A percentile compares a stretch with the other conserved stretches of the same genome.
phyloP scores from a whole-genome alignment of 345 rosid species.

The Nephelium lappaceum region DNA sequence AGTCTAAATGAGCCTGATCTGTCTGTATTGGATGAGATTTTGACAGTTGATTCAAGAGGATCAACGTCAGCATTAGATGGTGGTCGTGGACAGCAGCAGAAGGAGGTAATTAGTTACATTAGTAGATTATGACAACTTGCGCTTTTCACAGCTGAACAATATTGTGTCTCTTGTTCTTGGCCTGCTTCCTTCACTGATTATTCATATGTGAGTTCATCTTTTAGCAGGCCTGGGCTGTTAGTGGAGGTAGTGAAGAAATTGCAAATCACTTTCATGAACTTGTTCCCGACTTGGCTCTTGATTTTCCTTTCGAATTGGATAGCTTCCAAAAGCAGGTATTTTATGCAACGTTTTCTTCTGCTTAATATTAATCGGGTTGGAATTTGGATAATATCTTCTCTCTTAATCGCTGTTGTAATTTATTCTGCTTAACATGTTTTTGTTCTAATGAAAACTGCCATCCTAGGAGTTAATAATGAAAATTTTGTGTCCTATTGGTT shows the following conservation, averaged over 20 bases:
- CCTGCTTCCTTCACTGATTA: not conserved
- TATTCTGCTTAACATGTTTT: not conserved
- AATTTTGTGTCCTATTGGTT: not conserved
- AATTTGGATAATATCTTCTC: not conserved
- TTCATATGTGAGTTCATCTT: constrained; percentile 20
- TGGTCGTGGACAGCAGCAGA: constrained; percentile 43
- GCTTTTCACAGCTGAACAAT: not conserved
- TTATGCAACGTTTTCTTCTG: constrained; percentile 6
- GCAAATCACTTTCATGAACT: constrained; percentile 74
- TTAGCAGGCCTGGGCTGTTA: constrained; percentile 76
- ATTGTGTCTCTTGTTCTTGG: not conserved
- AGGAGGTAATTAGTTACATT: constrained; percentile 49
- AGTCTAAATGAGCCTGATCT: constrained; percentile 38
- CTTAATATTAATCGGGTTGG: not conserved
- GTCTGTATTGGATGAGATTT: constrained; percentile 77
- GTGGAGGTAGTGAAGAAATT: constrained; percentile 70
- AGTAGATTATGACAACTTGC: not conserved
- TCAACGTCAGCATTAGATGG: constrained; percentile 38
- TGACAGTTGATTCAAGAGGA: constrained; percentile 56
- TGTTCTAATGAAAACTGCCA: not conserved
- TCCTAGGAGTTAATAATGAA: not conserved
- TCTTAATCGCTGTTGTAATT: not conserved
- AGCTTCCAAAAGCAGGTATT: constrained; percentile 89
- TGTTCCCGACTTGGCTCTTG: constrained; percentile 89
- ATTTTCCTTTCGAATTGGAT: constrained; percentile 92